A percentile compares a stretch with the other conserved stretches of the same genome.
Evolutionary conservation across 176 grass and related monocot genomes (phyloP).

Genomic region (Lolium rigidum): DNA sequence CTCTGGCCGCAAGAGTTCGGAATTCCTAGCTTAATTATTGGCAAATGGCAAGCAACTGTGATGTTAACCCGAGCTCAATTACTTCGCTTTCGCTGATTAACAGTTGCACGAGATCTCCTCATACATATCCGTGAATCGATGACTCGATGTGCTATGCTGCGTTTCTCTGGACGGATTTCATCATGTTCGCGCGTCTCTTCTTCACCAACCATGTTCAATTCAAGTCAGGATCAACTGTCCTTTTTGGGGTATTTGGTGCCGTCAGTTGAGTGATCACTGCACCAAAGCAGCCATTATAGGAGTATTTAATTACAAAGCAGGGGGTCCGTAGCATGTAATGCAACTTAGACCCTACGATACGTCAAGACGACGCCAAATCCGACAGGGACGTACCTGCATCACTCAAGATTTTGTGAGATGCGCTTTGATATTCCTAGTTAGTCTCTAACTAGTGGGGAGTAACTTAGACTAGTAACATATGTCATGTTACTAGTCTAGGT

Average conservation of each 20-base stretch:
- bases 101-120: background rate
- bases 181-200: background rate
- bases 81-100: background rate
- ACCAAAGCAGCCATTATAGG: background rate
- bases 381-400: background rate
- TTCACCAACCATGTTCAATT: conserved; percentile 23
- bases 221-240: background rate
- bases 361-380: conserved; percentile 23
- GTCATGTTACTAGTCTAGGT: too few relatives aligned
- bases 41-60: background rate
- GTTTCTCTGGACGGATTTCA: background rate
- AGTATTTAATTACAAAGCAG: background rate
- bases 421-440: background rate
- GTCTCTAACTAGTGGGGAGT: background rate
- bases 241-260: background rate
- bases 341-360: conserved; percentile 36
- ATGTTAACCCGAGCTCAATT: background rate
- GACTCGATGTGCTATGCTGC: too few relatives aligned
- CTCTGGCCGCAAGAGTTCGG: background rate
- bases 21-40: background rate
- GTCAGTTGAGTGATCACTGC: conserved; percentile 2
- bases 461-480: too few relatives aligned
- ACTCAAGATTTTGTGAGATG: background rate
- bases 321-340: background rate
- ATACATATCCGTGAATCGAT: background rate